Conservation (phyloP, 116 monocot species). For the Cymodocea nodosa region DNA sequence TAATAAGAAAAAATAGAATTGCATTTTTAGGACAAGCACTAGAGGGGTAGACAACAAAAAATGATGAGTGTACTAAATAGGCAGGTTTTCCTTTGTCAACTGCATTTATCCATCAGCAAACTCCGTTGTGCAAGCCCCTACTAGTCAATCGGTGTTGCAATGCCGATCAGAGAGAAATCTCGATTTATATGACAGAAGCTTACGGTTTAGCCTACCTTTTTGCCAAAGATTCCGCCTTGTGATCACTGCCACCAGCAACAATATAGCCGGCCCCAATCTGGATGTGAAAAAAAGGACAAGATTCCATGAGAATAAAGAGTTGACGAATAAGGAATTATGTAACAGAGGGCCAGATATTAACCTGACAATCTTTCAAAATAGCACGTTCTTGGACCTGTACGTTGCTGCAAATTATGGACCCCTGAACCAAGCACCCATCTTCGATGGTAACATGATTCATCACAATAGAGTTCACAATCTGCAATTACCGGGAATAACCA, state of each 20-base stretch:
- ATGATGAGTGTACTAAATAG: too few relatives aligned
- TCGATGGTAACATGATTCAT: conserved; percentile 97
- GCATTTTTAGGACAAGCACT: too few relatives aligned
- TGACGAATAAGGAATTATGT: neutral
- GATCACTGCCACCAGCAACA: conserved; percentile 53
- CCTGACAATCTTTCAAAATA: conserved; percentile 94
- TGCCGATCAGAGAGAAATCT: too few relatives aligned
- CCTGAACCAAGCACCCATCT: conserved; percentile 90
- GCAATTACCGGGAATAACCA: neutral
- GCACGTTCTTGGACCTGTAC: conserved; percentile 88
- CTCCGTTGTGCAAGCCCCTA: too few relatives aligned
- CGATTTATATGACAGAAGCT: too few relatives aligned
- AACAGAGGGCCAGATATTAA: conserved; percentile 6
- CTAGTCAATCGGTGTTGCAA: too few relatives aligned
- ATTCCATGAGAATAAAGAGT: neutral
- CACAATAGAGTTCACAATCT: conserved; percentile 95
- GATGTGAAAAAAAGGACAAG: neutral
- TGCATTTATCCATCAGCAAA: too few relatives aligned
- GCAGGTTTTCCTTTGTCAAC: too few relatives aligned
- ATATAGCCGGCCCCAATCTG: conserved; percentile 68
- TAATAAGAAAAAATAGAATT: too few relatives aligned
- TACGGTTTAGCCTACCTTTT: conserved; percentile 20
- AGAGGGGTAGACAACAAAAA: too few relatives aligned
- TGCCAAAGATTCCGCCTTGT: conserved; percentile 52
- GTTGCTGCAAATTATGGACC: conserved; percentile 87